Evolutionary conservation across 305 asterid genomes (phyloP).

Genomic region (Ilex paraguariensis): DNA sequence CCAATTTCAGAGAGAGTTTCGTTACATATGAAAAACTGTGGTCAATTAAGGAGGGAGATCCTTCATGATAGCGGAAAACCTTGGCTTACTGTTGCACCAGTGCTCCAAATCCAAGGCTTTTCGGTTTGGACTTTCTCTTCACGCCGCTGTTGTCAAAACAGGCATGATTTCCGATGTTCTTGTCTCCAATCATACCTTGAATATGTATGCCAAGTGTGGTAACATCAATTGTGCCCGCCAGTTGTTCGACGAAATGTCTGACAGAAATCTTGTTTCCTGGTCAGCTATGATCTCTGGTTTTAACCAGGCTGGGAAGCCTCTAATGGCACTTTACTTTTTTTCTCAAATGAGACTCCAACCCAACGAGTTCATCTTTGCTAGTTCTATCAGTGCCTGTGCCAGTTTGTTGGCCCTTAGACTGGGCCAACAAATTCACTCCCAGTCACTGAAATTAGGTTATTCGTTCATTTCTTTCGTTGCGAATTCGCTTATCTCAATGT

Average conservation of each 20-base stretch:
- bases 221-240: constrained; percentile 33
- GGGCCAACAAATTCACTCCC: constrained; percentile 63
- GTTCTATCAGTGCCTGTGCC: constrained; percentile 70
- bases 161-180: constrained; percentile 35
- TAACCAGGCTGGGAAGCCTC: constrained; percentile 39
- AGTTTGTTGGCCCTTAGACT: constrained; percentile 30
- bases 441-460: constrained; percentile 41
- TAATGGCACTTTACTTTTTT: constrained; percentile 37
- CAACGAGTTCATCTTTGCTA: constrained; percentile 53
- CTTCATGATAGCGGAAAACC: constrained; percentile 24
- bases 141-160: constrained; percentile 52
- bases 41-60: too few species aligned
- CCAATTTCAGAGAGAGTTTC: too few species aligned
- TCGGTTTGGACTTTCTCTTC: constrained; percentile 39
- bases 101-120: constrained; percentile 49
- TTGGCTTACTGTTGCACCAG: constrained; percentile 46
- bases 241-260: constrained; percentile 56
- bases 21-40: too few species aligned
- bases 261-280: constrained; percentile 60
- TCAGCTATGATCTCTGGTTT: constrained; percentile 74
- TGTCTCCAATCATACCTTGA: constrained; percentile 45
- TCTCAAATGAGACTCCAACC: constrained; percentile 47
- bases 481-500: constrained; percentile 61
- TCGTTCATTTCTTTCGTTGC: constrained; percentile 42
- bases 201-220: constrained; percentile 63